These are phyloP conservation scores for Pythium volutum DNA, from an alignment of 352 stramenopile genomes.

Conservation along the genomic window DNA sequence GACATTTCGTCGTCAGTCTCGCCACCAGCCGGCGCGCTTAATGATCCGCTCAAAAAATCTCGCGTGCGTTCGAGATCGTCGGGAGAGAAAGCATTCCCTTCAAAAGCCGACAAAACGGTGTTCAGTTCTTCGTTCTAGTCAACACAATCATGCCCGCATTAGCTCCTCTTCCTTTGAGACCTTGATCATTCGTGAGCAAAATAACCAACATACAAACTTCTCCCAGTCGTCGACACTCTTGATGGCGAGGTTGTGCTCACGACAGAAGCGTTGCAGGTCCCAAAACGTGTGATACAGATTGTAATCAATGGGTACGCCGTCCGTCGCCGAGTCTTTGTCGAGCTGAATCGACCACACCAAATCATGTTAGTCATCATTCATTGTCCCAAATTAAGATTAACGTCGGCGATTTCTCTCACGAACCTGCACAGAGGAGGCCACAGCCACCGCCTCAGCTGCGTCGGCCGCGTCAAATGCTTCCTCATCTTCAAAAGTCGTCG, in stretches of 20 bases:
- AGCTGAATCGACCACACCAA: slow-evolving; percentile 31
- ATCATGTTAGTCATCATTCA: background rate
- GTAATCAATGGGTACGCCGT: slow-evolving; percentile 81
- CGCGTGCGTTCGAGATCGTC: slow-evolving; percentile 72
- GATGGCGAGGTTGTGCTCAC: slow-evolving; percentile 61
- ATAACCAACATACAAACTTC: slow-evolving; percentile 65
- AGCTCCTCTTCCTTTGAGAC: background rate
- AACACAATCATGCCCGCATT: background rate
- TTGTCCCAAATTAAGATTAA: background rate
- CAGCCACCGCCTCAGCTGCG: slow-evolving; percentile 30
- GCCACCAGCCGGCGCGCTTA: background rate
- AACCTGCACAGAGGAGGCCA: slow-evolving; percentile 12
- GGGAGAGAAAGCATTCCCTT: slow-evolving; percentile 82
- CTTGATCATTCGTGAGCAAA: background rate
- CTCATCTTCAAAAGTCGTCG: slow-evolving; percentile 78
- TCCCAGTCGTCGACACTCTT: slow-evolving; percentile 73
- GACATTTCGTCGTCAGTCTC: slow-evolving; percentile 15
- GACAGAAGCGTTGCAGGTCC: slow-evolving; percentile 87
- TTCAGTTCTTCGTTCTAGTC: slow-evolving; percentile 76
- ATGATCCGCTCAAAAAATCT: slow-evolving; percentile 33
- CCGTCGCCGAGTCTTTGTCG: slow-evolving; percentile 39
- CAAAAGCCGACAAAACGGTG: slow-evolving; percentile 75
- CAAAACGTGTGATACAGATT: slow-evolving; percentile 91
- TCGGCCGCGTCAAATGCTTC: slow-evolving; percentile 70
- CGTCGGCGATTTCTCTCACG: background rate